A percentile compares a stretch with the other conserved stretches of the same genome.
phyloP scores from a whole-genome alignment of 139 green algal genomes.

The Volvox reticuliferus region DNA sequence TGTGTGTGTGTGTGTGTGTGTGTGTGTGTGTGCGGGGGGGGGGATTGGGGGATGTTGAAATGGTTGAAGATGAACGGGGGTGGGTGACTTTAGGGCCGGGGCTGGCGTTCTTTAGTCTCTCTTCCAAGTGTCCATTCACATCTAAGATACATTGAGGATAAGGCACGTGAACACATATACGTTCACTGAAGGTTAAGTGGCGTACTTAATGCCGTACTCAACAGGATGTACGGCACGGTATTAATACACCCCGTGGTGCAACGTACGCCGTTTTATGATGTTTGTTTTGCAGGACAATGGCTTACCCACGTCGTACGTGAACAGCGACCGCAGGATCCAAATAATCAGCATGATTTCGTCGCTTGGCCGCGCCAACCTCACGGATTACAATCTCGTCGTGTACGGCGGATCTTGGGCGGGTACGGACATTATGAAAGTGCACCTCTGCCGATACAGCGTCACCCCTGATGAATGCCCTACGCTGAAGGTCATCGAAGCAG shows the following conservation, averaged over 20 bases:
- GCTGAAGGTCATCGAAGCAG: not conserved
- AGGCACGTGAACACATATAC: no score
- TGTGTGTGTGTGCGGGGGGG: not conserved
- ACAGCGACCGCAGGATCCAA: not conserved
- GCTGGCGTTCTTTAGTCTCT: not conserved
- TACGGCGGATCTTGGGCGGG: constrained; percentile 8
- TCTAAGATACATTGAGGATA: no score
- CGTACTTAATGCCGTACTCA: not conserved
- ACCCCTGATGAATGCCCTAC: not conserved
- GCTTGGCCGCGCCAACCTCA: not conserved
- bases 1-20: not conserved
- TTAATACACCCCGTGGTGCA: not conserved
- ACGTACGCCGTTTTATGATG: not conserved
- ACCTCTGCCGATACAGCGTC: constrained; percentile 7
- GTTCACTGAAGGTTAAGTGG: not conserved
- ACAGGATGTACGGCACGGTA: not conserved
- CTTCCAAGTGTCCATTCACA: no score
- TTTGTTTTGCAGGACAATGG: not conserved
- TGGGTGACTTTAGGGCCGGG: not conserved
- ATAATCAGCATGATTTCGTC: not conserved
- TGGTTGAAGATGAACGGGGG: not conserved
- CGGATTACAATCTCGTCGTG: constrained; percentile 19
- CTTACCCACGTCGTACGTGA: not conserved
- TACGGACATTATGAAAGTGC: not conserved
- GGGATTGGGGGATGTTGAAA: not conserved